Percentiles rank a stretch among this genome's conserved stretches.
Conservation (phyloP, 176 grass and related monocot genomes). For the Areca catechu region DNA sequence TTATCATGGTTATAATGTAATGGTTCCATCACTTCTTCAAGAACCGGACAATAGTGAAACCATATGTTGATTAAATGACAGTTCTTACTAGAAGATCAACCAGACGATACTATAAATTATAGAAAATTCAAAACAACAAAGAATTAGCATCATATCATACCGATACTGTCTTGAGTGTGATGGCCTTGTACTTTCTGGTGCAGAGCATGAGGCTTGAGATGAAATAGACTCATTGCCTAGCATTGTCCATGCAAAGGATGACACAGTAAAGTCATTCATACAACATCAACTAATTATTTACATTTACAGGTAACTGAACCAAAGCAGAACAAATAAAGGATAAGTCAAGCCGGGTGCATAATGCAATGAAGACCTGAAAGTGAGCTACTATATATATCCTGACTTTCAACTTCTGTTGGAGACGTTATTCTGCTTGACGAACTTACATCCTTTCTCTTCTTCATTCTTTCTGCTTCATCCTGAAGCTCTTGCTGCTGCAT, state of each 20-base stretch:
- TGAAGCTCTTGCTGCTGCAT: slow-evolving; percentile 78
- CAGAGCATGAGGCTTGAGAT: slow-evolving; percentile 18
- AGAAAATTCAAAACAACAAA: background rate
- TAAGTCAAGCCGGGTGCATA: background rate
- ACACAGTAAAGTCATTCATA: slow-evolving; percentile 8
- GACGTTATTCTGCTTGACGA: slow-evolving; percentile 1
- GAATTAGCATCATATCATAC: slow-evolving; percentile 10
- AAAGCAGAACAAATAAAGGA: background rate
- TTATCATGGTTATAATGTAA: too few relatives aligned
- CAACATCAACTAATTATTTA: slow-evolving; percentile 16
- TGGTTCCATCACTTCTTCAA: too few relatives aligned
- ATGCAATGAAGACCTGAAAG: slow-evolving; percentile 24
- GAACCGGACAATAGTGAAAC: too few relatives aligned
- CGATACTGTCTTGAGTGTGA: slow-evolving; percentile 15
- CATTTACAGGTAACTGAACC: background rate
- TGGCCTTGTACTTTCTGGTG: slow-evolving; percentile 16
- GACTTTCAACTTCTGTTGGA: slow-evolving; percentile 16
- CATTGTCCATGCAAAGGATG: background rate
- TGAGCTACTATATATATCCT: slow-evolving; percentile 23
- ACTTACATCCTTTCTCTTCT: slow-evolving; percentile 44
- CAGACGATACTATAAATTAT: background rate
- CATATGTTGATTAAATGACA: background rate
- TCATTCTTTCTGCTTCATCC: slow-evolving; percentile 52
- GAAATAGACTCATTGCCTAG: slow-evolving; percentile 25
- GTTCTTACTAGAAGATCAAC: background rate